Evolutionary conservation across 2,329 filamentous ascomycete species (phyloP).

Genomic region (Ophiocordyceps robertsii): DNA sequence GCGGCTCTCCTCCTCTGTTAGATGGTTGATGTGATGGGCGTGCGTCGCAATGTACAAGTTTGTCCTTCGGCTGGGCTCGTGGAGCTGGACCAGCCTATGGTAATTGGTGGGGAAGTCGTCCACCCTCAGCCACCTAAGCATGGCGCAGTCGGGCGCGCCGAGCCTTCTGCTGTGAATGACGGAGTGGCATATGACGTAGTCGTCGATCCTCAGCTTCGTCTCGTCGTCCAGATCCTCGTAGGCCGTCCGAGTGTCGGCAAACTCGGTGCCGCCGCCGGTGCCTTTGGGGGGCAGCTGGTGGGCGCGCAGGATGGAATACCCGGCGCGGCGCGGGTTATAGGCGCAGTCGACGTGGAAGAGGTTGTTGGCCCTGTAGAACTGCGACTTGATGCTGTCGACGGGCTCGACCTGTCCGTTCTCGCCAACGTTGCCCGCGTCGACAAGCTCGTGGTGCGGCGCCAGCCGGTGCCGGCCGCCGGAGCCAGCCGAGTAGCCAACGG

Average conservation of each 20-base stretch:
- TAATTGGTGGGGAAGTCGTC: background rate
- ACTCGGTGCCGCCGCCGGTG: background rate
- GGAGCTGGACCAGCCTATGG: background rate
- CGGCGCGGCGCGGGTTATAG: background rate
- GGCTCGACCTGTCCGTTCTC: background rate
- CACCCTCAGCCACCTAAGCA: background rate
- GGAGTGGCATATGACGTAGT: background rate
- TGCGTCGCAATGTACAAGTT: conserved; percentile 1
- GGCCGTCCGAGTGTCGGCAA: conserved; percentile 1
- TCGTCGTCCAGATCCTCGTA: background rate
- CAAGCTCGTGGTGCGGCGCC: background rate
- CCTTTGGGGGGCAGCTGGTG: background rate
- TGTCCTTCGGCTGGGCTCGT: background rate
- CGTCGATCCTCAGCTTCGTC: background rate
- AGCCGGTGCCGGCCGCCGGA: background rate
- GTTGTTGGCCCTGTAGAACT: background rate
- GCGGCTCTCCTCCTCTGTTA: background rate
- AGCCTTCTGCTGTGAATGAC: background rate
- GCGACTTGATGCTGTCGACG: background rate
- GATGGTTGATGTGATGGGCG: background rate
- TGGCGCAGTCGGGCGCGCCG: background rate
- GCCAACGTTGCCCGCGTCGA: background rate
- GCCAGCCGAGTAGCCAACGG: background rate
- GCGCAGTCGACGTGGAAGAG: conserved; percentile 1
- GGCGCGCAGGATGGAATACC: background rate